Percentiles rank a stretch among this genome's conserved stretches.
These are phyloP conservation scores for Sungouiozyma ichnusensis DNA, from an alignment of 805 yeast genomes.

Conservation along the genomic window DNA sequence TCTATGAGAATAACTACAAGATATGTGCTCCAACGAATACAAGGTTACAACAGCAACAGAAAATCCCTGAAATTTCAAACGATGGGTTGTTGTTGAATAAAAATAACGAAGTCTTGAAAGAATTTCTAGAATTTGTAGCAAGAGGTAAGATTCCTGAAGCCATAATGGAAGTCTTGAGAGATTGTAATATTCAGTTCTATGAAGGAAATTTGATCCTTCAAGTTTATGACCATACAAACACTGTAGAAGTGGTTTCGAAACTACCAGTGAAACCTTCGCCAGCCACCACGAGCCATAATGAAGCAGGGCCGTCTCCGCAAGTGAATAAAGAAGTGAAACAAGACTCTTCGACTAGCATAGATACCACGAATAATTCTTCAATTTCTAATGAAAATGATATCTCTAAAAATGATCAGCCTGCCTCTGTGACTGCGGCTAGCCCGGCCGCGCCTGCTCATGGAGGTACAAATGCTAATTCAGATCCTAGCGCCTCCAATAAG, in stretches of 20 bases:
- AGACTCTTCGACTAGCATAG: too few relatives aligned
- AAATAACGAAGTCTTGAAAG: conserved; percentile 64
- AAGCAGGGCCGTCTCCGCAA: background rate
- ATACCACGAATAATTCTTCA: too few relatives aligned
- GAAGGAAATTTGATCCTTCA: conserved; percentile 85
- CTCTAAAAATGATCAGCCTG: background rate
- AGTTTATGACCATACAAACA: conserved; percentile 74
- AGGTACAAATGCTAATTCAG: background rate
- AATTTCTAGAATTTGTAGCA: conserved; percentile 69
- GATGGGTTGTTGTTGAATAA: conserved; percentile 75
- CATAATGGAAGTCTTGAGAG: conserved; percentile 79
- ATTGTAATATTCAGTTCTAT: conserved; percentile 71
- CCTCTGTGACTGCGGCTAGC: background rate
- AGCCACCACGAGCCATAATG: background rate
- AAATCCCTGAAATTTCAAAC: conserved; percentile 24
- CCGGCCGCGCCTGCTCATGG: too few relatives aligned
- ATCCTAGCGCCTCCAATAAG: background rate
- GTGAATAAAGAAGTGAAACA: too few relatives aligned
- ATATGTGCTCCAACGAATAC: conserved; percentile 62
- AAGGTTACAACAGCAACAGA: conserved; percentile 28
- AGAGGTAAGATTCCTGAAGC: conserved; percentile 81
- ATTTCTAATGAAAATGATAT: too few relatives aligned
- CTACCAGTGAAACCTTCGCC: background rate
- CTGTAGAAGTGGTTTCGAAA: conserved; percentile 21
- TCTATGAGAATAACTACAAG: conserved; percentile 82